Evolutionary conservation across 345 rosid genomes (phyloP).

Genomic region (Theobroma cacao): DNA sequence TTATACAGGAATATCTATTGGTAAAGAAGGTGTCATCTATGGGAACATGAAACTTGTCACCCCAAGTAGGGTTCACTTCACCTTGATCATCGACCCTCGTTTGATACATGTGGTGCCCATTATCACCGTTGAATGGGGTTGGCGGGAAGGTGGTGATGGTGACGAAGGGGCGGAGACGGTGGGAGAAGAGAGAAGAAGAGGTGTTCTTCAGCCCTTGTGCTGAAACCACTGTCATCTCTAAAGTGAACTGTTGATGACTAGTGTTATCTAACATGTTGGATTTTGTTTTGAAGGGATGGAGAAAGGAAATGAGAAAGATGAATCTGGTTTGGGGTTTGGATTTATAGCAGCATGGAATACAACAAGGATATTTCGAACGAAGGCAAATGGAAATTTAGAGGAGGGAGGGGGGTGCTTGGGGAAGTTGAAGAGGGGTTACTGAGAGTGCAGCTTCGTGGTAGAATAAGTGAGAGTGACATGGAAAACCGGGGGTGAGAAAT

Average conservation of each 20-base stretch:
- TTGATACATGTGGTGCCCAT: constrained; percentile 15
- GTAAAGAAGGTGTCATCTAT: constrained; percentile 29
- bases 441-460: constrained; percentile 1
- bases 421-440: not conserved
- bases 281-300: not conserved
- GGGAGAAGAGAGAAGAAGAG: constrained; percentile 26
- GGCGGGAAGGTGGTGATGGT: constrained; percentile 30
- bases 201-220: constrained; percentile 40
- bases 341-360: not conserved
- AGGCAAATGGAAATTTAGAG: not conserved
- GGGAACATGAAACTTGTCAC: constrained; percentile 41
- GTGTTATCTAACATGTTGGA: not conserved
- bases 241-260: not conserved
- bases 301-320: not conserved
- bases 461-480: constrained; percentile 3
- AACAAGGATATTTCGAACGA: not conserved
- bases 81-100: constrained; percentile 37
- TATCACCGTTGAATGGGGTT: not conserved
- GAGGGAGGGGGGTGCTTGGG: not conserved
- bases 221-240: constrained; percentile 50
- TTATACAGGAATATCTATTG: constrained; percentile 25
- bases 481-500: not conserved
- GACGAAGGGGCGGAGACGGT: constrained; percentile 40
- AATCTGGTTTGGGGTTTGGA: not conserved
- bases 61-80: constrained; percentile 49